Evolutionary conservation across 2,329 filamentous ascomycete species (phyloP).

Genomic region (Xylariaceae sp.): DNA sequence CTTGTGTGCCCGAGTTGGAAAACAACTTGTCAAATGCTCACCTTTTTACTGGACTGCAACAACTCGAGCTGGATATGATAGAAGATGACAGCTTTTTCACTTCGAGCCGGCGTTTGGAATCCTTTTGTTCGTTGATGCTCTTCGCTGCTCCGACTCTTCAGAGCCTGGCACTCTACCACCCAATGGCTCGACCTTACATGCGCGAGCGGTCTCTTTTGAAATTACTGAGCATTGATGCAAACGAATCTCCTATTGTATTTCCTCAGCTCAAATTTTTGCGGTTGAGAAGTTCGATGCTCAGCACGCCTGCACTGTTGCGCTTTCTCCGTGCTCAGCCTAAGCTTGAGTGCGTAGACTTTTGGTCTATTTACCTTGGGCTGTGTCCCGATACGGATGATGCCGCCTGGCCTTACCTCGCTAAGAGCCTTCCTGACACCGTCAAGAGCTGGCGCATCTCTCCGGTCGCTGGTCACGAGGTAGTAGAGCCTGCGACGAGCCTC

Average conservation of each 20-base stretch:
- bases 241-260: constrained; percentile 9
- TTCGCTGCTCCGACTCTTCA: too few species aligned
- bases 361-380: not conserved
- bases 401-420: constrained; percentile 9
- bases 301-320: constrained; percentile 10
- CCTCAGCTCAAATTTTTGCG: constrained; percentile 5
- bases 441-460: constrained; percentile 1
- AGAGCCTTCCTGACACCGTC: constrained; percentile 5
- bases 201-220: constrained; percentile 13
- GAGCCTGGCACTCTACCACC: too few species aligned
- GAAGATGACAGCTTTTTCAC: constrained; percentile 10
- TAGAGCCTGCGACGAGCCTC: too few species aligned
- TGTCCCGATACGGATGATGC: constrained; percentile 15
- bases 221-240: constrained; percentile 6
- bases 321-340: constrained; percentile 11
- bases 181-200: constrained; percentile 4
- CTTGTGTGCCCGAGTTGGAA: constrained; percentile 5
- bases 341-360: constrained; percentile 11
- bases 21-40: constrained; percentile 9
- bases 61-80: constrained; percentile 5
- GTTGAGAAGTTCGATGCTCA: constrained; percentile 7
- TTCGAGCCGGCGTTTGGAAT: constrained; percentile 11
- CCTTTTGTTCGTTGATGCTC: not conserved
- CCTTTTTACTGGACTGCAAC: constrained; percentile 13
- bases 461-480: too few species aligned